phyloP scores from a whole-genome alignment of 2,329 filamentous ascomycete genomes.

The Cladorrhinum sp. region DNA sequence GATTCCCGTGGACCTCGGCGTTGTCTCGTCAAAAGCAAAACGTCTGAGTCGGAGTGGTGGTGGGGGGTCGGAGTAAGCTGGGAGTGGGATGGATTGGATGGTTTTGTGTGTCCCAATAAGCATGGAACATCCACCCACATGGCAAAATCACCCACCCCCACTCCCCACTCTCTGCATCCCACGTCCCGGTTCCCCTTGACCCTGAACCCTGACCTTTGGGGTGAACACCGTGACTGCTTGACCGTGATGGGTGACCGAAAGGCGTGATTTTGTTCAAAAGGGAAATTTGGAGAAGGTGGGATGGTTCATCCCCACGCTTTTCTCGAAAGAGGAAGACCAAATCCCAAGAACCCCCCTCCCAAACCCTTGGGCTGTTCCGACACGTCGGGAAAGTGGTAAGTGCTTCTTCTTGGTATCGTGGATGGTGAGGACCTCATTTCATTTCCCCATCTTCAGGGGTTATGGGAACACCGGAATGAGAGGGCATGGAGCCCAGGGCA shows the following conservation, averaged over 20 bases:
- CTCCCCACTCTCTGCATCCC: background rate
- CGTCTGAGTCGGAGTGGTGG: background rate
- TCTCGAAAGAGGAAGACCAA: background rate
- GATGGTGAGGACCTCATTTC: background rate
- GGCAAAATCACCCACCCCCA: background rate
- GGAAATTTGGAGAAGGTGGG: no score
- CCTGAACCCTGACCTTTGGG: background rate
- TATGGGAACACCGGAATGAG: background rate
- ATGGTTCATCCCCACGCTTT: background rate
- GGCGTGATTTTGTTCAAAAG: background rate
- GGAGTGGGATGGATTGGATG: no score
- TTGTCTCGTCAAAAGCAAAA: background rate
- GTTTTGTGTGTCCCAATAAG: background rate
- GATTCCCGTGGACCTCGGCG: background rate
- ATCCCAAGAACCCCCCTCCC: background rate
- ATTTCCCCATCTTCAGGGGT: background rate
- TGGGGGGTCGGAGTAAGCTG: background rate
- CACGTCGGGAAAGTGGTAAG: background rate
- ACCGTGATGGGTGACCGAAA: background rate
- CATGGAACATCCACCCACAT: background rate
- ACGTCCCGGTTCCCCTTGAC: background rate
- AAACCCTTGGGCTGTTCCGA: background rate
- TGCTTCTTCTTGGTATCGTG: no score
- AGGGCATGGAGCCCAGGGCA: background rate
- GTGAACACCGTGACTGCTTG: background rate